Percentiles rank a stretch among this genome's conserved stretches.
Evolutionary conservation across 176 grass and related monocot species (phyloP).

Genomic region (Aegilops bicornis): DNA sequence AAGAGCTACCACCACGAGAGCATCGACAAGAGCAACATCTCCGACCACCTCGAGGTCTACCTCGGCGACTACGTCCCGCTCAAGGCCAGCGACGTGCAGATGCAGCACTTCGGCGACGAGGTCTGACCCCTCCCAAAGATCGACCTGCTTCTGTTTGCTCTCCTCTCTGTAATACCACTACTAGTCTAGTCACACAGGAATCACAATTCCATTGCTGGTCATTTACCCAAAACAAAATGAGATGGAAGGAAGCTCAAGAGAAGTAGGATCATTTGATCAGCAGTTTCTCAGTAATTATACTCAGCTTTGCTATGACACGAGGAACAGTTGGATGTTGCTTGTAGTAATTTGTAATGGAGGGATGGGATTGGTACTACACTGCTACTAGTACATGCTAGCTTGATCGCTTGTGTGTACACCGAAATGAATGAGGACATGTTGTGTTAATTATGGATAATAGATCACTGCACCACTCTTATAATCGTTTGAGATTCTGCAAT

Average conservation of each 20-base stretch:
- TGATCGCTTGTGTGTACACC: neutral
- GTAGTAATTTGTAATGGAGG: neutral
- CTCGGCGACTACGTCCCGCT: constrained; percentile 85
- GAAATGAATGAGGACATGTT: neutral
- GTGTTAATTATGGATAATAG: neutral
- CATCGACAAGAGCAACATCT: constrained; percentile 83
- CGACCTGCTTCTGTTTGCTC: neutral
- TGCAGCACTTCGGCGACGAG: constrained; percentile 55
- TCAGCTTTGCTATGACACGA: neutral
- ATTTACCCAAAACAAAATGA: neutral
- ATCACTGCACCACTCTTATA: neutral
- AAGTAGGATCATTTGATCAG: neutral
- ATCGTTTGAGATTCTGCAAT: neutral
- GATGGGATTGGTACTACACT: neutral
- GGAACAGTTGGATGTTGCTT: neutral
- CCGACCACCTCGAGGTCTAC: constrained; percentile 89
- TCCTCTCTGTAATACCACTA: neutral
- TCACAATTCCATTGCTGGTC: neutral
- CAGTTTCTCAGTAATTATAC: neutral
- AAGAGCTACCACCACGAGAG: constrained; percentile 92
- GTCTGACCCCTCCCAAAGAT: constrained; percentile 31
- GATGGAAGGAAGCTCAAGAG: neutral
- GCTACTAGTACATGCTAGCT: neutral
- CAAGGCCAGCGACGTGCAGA: constrained; percentile 80
- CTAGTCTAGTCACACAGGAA: constrained; percentile 1